Conservation (phyloP, 2,329 filamentous ascomycete species). For the Microcyclospora tardicrescens region DNA sequence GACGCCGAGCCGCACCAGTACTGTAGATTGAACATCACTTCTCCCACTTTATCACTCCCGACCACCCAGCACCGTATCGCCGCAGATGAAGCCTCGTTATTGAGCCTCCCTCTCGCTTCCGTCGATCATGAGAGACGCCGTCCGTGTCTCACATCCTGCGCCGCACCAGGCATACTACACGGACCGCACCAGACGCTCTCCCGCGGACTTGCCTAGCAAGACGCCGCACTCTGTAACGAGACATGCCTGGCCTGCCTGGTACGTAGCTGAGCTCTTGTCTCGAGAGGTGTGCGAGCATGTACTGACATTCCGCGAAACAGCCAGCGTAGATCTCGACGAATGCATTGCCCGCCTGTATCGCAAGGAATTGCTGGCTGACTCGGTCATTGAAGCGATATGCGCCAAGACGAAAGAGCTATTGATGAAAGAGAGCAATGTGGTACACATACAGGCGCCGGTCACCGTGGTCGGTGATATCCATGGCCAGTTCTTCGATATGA, state of each 20-base stretch:
- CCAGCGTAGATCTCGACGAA: conserved; percentile 95
- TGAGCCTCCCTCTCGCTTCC: no score
- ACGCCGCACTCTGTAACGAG: conserved; percentile 2
- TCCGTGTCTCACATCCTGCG: no score
- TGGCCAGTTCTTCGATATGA: conserved; percentile 96
- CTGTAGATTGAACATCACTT: no score
- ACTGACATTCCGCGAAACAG: conserved; percentile 33
- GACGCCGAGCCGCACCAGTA: no score
- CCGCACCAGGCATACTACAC: no score
- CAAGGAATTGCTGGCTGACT: conserved; percentile 92
- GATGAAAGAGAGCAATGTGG: conserved; percentile 99
- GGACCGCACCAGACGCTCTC: no score
- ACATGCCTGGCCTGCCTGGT: conserved; percentile 40
- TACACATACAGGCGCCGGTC: conserved; percentile 88
- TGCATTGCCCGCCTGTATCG: conserved; percentile 95
- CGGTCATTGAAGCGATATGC: conserved; percentile 97
- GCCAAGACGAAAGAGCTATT: conserved; percentile 97
- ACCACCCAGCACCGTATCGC: no score
- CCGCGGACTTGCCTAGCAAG: no score
- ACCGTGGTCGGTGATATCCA: conserved; percentile 98
- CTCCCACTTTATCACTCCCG: no score
- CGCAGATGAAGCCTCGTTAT: no score
- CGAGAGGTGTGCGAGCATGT: not conserved
- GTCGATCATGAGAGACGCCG: no score
- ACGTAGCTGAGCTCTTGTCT: conserved; percentile 12